Evolutionary conservation across 257 asterid genomes (phyloP).

Genomic region (Linderniella brevidens): DNA sequence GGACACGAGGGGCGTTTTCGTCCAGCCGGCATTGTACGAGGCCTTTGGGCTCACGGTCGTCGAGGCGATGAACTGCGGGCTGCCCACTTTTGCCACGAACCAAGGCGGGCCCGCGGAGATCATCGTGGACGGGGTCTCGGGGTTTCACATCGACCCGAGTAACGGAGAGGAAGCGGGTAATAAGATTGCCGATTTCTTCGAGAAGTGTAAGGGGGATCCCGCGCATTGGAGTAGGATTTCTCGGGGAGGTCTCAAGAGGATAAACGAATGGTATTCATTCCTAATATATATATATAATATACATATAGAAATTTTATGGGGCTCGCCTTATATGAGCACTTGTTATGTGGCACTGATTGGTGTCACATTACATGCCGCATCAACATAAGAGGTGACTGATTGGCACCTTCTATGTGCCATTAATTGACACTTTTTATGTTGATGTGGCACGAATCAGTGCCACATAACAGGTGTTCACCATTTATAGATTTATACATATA

Average conservation of each 20-base stretch:
- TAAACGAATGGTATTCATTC: slow-evolving; percentile 63
- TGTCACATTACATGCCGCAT: no score
- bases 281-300: no score
- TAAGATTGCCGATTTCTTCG: slow-evolving; percentile 73
- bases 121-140: slow-evolving; percentile 64
- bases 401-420: no score
- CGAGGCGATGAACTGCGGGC: background rate
- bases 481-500: no score
- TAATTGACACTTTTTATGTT: no score
- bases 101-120: slow-evolving; percentile 99
- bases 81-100: slow-evolving; percentile 81
- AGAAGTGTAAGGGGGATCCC: slow-evolving; percentile 49
- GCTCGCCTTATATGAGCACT: no score
- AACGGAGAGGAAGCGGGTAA: slow-evolving; percentile 73
- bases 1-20: background rate
- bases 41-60: background rate
- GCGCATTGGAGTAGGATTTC: slow-evolving; percentile 56
- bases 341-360: no score
- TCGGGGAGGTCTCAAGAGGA: slow-evolving; percentile 53
- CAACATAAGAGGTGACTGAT: no score
- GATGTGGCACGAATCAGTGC: no score
- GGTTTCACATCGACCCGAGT: slow-evolving; percentile 65
- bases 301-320: no score
- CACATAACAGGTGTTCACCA: no score
- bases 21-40: background rate